Base-by-base conservation (phyloP, 2,329 filamentous ascomycete genomes). In the Thielaviopsis musarum region DNA sequence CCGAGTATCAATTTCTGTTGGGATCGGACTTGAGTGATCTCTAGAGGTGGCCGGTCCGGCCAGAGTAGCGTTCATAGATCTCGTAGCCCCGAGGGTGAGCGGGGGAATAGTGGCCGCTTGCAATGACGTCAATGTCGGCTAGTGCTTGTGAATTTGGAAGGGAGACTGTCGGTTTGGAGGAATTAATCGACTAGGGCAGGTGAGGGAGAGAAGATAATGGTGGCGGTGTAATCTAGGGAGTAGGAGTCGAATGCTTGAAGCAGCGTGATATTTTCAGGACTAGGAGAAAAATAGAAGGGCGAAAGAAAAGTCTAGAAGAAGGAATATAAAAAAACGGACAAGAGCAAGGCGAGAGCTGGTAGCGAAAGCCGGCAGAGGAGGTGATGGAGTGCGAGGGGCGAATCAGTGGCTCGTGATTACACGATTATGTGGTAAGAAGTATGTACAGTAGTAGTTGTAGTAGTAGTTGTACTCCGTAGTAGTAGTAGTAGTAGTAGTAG, bases 51-150 rank as follows among this genome's bases (percentile, higher is more conserved):
- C 56, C 60, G 19, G 30, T 41, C 34, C 38, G 60, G 57, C 57
- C 54, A 56, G 53, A 45, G 60, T 55, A 54, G 57, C 57, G 34
- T 56, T 57, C 60, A 61, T 61, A 58, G 59, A 58, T 58, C 24
- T 38, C 51, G 52, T 41, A 21, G 26, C n/a, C 17, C 41, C 55
- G 38, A 19, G 30, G 41, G 55, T 17, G 17, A n/a, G 38, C 38
- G 38, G 38, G 34, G 12, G 10, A 6, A 13, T 45, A 7, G 2
- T 2, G 38, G 15, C 38, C 38, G 38, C 38, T 45, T 45, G 38
- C 7, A 45, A 45, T 45, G 38, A 45, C 38, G 38, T 45, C 38
- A 45, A 45, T n/a, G 15, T n/a, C 38, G 13, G 15, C 17, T n/a
- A 17, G 38, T 49, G 17, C 17, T 56, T 6, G 13, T 15, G 38